Base-by-base conservation (phyloP, 2,329 filamentous ascomycete genomes). In the Alternaria atra region DNA sequence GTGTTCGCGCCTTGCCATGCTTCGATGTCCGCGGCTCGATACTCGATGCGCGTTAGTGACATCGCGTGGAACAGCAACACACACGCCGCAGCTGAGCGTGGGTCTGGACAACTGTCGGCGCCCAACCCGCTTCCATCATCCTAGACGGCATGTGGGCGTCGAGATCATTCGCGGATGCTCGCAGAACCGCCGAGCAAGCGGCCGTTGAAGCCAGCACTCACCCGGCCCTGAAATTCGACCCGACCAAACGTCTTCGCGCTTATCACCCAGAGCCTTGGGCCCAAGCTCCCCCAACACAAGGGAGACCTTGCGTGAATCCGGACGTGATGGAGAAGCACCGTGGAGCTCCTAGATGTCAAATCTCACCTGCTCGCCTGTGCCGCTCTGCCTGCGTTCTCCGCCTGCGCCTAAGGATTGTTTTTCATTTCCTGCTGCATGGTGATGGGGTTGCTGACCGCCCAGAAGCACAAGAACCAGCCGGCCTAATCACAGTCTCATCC, bases 371-470 rank as follows among this genome's bases (percentile, higher is more conserved):
- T 40, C 13, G 34, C 23, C 23, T 57, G 40, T 48, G 44, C 44
- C 51, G 53, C 42, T 43, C 58, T 44, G 32, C 34, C 42, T 52
- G 44, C n/a, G 37, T 25, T 10, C 51, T 34, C 35, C 9, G 34
- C 8, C 29, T 42, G 40, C 27, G 32, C 17, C 35, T 46, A 43
- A 25, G 34, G 10, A 43, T 58, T 42, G 43, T 30, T 51, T 34
- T 44, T 65, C 65, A 68, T 67, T 35, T 64, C 61, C 54, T 44
- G 15, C 63, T 68, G 64, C 61, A 63, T 50, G 42, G 48, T 58
- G 53, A 65, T 55, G 52, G 58, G 50, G 63, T 64, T 63, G 70
- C 73, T 73, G 67, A 74, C 70, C 46, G 70, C 71, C 68, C 58
- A 69, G 67, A 55, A 64, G 39, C 37, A 62, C 62, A 58, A 52